Conservation (phyloP, 495 filamentous ascomycete genomes). For the Podospora pseudoanserina region DNA sequence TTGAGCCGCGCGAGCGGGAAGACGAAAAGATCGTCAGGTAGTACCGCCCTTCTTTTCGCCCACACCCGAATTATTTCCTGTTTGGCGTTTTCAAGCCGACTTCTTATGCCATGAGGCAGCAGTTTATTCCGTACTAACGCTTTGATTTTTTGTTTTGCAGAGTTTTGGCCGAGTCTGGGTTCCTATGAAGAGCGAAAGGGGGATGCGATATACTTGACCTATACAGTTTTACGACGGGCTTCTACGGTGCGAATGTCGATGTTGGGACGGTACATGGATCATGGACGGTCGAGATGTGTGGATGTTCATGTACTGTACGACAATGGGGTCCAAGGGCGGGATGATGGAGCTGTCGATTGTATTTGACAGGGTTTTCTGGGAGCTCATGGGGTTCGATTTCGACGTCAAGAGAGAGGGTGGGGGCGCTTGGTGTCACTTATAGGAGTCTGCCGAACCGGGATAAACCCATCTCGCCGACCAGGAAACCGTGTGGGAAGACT, state of each 20-base stretch:
- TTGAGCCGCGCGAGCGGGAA: conserved; percentile 92
- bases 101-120: neutral
- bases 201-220: neutral
- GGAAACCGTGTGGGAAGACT: neutral
- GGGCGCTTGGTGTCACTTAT: neutral
- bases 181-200: conserved; percentile 32
- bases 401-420: too few relatives aligned
- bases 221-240: neutral
- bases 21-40: conserved; percentile 75
- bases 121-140: conserved; percentile 2
- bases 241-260: neutral
- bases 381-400: neutral
- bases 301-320: neutral
- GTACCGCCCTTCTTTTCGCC: conserved; percentile 15
- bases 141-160: conserved; percentile 22
- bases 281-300: neutral
- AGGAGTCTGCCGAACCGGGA: neutral
- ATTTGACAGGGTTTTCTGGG: neutral
- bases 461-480: neutral
- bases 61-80: neutral
- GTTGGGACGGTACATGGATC: neutral
- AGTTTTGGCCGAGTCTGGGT: conserved; percentile 47
- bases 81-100: neutral
- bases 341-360: neutral
- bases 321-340: neutral